These are phyloP conservation scores for Exophiala spinifera DNA, from an alignment of 2,329 filamentous ascomycete species.

Conservation along the genomic window DNA sequence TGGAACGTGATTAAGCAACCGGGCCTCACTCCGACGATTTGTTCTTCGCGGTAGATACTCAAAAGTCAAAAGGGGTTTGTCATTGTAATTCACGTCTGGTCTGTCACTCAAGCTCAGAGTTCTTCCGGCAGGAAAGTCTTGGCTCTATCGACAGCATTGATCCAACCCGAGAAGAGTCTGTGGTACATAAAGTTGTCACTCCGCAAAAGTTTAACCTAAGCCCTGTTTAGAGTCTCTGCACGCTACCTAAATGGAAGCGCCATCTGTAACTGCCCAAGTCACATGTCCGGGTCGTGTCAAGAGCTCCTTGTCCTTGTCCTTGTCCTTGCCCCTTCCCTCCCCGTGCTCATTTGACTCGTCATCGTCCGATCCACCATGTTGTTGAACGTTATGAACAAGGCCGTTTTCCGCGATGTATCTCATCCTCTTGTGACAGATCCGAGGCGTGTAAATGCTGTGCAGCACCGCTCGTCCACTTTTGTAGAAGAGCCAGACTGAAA, in stretches of 20 bases:
- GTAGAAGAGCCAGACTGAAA: conserved; percentile 27
- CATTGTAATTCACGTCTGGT: no score
- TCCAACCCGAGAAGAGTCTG: no score
- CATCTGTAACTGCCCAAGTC: neutral
- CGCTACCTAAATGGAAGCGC: neutral
- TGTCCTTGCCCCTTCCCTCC: neutral
- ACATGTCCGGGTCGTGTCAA: neutral
- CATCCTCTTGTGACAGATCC: conserved; percentile 1
- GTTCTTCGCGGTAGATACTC: no score
- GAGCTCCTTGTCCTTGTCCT: neutral
- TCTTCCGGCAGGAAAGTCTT: no score
- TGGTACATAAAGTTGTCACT: no score
- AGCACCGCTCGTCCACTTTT: conserved; percentile 17
- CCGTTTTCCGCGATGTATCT: conserved; percentile 21
- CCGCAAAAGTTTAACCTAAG: no score
- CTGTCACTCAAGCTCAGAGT: no score
- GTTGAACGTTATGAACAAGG: conserved; percentile 12
- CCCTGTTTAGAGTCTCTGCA: neutral
- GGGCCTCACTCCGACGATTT: neutral
- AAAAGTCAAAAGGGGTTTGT: no score
- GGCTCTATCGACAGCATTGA: no score
- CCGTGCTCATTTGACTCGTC: neutral
- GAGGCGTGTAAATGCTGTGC: conserved; percentile 18
- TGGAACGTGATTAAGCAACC: conserved; percentile 17
- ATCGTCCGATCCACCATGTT: neutral